Percentiles rank a stretch among this genome's conserved stretches.
phyloP scores from a whole-genome alignment of 2,329 filamentous ascomycete species.

The Sporothrix curviconia region DNA sequence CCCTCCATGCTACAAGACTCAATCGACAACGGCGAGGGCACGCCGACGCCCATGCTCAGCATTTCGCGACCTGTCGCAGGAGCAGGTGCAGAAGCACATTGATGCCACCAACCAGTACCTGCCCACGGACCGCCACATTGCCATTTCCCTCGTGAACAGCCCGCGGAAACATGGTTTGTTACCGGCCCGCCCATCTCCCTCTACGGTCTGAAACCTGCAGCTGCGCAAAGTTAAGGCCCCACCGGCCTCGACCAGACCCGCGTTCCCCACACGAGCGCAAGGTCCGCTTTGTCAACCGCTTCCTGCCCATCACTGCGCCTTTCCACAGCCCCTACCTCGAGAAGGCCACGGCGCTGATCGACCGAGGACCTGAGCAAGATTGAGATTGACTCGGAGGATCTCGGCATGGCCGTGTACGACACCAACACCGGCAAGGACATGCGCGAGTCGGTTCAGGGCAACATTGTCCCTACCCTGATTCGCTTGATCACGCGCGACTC shows the following conservation, averaged over 20 bases:
- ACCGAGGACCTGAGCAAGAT: slow-evolving; percentile 83
- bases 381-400: slow-evolving; percentile 61
- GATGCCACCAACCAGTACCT: slow-evolving; percentile 96
- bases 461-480: slow-evolving; percentile 79
- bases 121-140: slow-evolving; percentile 84
- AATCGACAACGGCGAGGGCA: slow-evolving; percentile 88
- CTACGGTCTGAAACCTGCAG: slow-evolving; percentile 90
- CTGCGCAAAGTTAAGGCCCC: slow-evolving; percentile 95
- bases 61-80: slow-evolving; percentile 85
- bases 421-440: slow-evolving; percentile 86
- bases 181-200: slow-evolving; percentile 93
- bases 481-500: slow-evolving; percentile 91
- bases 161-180: slow-evolving; percentile 93
- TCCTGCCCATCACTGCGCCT: slow-evolving; percentile 92
- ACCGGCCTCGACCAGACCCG: slow-evolving; percentile 96
- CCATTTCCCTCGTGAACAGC: slow-evolving; percentile 93
- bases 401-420: slow-evolving; percentile 83
- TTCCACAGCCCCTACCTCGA: slow-evolving; percentile 95
- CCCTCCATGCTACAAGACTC: slow-evolving; percentile 90
- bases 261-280: slow-evolving; percentile 95
- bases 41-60: slow-evolving; percentile 93
- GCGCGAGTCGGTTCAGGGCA: slow-evolving; percentile 59
- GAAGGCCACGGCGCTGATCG: slow-evolving; percentile 73
- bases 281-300: slow-evolving; percentile 91
- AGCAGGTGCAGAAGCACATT: slow-evolving; percentile 91